These are phyloP conservation scores for Arachnomyces sp. DNA, from an alignment of 2,329 filamentous ascomycete genomes.

Conservation along the genomic window DNA sequence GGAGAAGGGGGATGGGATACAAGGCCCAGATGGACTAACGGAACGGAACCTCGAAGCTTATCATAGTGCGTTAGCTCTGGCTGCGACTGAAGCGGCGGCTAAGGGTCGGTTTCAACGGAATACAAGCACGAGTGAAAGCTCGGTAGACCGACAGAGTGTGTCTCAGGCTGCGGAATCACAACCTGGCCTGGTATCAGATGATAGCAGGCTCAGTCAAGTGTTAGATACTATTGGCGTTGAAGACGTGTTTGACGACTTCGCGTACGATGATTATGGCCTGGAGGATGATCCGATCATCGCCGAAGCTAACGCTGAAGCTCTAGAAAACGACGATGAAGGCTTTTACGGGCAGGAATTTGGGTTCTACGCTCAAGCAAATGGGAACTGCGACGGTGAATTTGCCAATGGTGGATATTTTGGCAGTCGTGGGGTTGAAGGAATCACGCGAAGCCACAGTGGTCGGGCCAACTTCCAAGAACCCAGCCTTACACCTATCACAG, in stretches of 20 bases:
- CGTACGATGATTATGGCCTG: constrained; percentile 55
- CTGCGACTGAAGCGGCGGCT: constrained; percentile 65
- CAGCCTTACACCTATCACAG: constrained; percentile 91
- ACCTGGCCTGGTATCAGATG: constrained; percentile 41
- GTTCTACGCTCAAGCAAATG: constrained; percentile 64
- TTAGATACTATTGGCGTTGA: constrained; percentile 25
- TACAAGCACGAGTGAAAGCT: constrained; percentile 39
- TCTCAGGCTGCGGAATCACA: constrained; percentile 32
- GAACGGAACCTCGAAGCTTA: constrained; percentile 56
- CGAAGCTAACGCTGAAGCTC: constrained; percentile 84
- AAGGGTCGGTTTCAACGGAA: constrained; percentile 66
- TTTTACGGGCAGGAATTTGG: constrained; percentile 96
- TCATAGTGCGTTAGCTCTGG: constrained; percentile 75
- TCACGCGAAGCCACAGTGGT: constrained; percentile 62
- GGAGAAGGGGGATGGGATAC: too few species aligned
- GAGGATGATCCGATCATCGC: constrained; percentile 89
- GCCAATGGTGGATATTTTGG: constrained; percentile 86
- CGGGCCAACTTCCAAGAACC: constrained; percentile 71
- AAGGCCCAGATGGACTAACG: constrained; percentile 4
- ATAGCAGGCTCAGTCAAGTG: constrained; percentile 40
- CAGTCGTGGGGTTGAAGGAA: constrained; percentile 55
- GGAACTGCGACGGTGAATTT: constrained; percentile 48
- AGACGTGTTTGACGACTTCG: constrained; percentile 40
- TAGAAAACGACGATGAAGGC: constrained; percentile 85
- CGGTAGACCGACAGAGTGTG: constrained; percentile 26